Base-by-base conservation (phyloP, 2,329 filamentous ascomycete species). In the Colletotrichum sp. region DNA sequence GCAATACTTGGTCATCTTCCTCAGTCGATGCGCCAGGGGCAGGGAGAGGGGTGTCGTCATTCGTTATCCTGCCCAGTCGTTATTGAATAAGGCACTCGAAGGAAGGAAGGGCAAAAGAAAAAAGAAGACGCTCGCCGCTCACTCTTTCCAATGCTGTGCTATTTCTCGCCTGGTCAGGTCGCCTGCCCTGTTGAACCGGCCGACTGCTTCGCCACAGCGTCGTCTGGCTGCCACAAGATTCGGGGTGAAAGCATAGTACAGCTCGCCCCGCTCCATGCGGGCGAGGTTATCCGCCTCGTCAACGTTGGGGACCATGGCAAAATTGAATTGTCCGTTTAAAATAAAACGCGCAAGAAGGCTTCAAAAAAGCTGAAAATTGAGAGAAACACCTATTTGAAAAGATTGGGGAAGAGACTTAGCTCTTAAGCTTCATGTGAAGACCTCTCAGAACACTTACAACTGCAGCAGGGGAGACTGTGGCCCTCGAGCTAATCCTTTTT, bases 311-410 rank as follows among this genome's bases (percentile, higher is more conserved):
- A 52, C 43, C 43, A 52, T 52, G 4, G 3, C 2, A n/a, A 13
- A 13, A 13, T 4, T 4, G 10, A 24, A 2, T 14, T 36, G 0
- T 36, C 6, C 13, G 34, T 36, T 14, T 1, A 0, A 14, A 36
- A 36, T 13, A 36, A 36, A 36, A 14, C 34, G 13, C 13, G 3
- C 34, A 14, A 36, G 13, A 36, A 36, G 13, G 5, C 34, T 13
- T 7, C 3, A 36, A 14, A 14, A 14, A 36, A 36, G 7, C 13
- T 14, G 34, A 7, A 36, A 36, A 36, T 14, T 14, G 34, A 36
- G 6, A 36, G 34, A 6, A 36, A 36, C 34, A 36, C 13, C 13
- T 48, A 7, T 7, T 21, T 13, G 10, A 24, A 6, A 52, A 4
- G 10, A 21, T 13, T 21, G 43, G 43, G 43, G 12, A 21, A 52